Evolutionary conservation across 192 early-diverging fungal species (phyloP).

Genomic region (Backusella circina): DNA sequence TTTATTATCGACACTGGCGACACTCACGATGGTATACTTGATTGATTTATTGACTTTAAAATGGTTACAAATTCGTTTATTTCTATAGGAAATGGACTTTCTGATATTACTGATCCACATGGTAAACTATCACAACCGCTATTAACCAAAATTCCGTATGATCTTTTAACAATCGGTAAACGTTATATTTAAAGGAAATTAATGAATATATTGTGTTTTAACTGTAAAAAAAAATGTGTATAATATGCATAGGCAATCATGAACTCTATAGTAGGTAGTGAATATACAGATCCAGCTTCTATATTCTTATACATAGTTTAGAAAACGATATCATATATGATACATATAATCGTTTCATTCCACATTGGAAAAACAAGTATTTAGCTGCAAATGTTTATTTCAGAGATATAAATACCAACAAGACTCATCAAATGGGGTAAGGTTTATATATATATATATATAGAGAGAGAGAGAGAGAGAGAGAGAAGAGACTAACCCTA

Average conservation of each 20-base stretch:
- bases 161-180: constrained; percentile 34
- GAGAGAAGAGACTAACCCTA: neutral
- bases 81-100: constrained; percentile 36
- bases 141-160: constrained; percentile 33
- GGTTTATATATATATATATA: neutral
- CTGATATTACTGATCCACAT: constrained; percentile 30
- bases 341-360: constrained; percentile 18
- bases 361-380: constrained; percentile 29
- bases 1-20: constrained; percentile 54
- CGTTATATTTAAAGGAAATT: neutral
- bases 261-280: constrained; percentile 22
- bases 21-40: constrained; percentile 35
- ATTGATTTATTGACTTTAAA: neutral
- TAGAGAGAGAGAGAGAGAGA: neutral
- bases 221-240: neutral
- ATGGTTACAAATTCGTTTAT: neutral
- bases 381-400: constrained; percentile 34
- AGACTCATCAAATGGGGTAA: constrained; percentile 42
- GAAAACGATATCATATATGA: constrained; percentile 23
- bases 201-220: neutral
- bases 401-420: constrained; percentile 31
- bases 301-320: constrained; percentile 5
- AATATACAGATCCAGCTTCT: neutral
- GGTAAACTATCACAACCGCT: constrained; percentile 37
- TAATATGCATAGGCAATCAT: constrained; percentile 37